A percentile compares a stretch with the other conserved stretches of the same genome.
Evolutionary conservation across 2,329 filamentous ascomycete genomes (phyloP).

Genomic region (Trichoderma atrobrunneum): DNA sequence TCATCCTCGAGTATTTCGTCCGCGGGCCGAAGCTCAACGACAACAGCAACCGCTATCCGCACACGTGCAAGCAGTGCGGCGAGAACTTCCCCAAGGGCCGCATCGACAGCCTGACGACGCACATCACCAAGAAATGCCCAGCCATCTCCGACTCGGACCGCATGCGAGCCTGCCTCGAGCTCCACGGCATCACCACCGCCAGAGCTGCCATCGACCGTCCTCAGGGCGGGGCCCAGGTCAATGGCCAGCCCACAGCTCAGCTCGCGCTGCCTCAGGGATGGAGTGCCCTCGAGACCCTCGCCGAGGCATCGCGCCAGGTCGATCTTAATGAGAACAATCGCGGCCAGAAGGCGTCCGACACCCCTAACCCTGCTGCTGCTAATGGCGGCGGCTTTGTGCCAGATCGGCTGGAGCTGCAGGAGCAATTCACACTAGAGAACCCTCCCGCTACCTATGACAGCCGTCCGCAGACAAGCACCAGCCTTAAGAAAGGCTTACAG

Average conservation of each 20-base stretch:
- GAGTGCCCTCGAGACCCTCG: slow-evolving; percentile 80
- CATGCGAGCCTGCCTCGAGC: slow-evolving; percentile 68
- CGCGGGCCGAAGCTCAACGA: slow-evolving; percentile 83
- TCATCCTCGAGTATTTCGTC: slow-evolving; percentile 86
- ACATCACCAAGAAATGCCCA: slow-evolving; percentile 84
- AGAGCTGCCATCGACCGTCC: slow-evolving; percentile 34
- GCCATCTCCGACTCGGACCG: slow-evolving; percentile 72
- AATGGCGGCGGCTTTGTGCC: slow-evolving; percentile 24
- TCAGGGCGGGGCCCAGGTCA: slow-evolving; percentile 27
- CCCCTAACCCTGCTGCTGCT: slow-evolving; percentile 29
- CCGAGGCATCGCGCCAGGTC: slow-evolving; percentile 81
- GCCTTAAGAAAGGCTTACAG: slow-evolving; percentile 28
- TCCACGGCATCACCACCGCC: slow-evolving; percentile 65
- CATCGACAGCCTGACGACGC: slow-evolving; percentile 75
- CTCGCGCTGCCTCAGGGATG: slow-evolving; percentile 57
- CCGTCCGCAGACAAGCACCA: slow-evolving; percentile 25
- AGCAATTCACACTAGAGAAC: slow-evolving; percentile 58
- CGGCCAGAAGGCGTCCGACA: slow-evolving; percentile 40
- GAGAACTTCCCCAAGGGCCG: slow-evolving; percentile 89
- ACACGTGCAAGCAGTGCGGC: slow-evolving; percentile 85
- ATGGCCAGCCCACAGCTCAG: slow-evolving; percentile 30
- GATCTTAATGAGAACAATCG: slow-evolving; percentile 62
- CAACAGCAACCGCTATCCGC: slow-evolving; percentile 86
- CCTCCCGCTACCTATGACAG: slow-evolving; percentile 50
- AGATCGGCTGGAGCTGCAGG: slow-evolving; percentile 53